Conservation (phyloP, 345 rosid genomes). For the Murraya paniculata region DNA sequence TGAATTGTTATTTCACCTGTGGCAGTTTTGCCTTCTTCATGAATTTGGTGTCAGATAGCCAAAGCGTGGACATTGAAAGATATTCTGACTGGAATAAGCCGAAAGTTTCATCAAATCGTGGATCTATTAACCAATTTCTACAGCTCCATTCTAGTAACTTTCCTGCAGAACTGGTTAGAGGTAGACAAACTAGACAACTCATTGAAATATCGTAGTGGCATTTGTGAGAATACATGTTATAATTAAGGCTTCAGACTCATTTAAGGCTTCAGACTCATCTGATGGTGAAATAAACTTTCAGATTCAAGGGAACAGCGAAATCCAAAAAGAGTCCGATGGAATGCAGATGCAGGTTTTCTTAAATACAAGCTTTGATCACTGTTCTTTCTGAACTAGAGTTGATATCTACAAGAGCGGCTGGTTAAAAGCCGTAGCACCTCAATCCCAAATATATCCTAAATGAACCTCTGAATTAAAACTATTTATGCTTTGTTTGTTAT, state of each 20-base stretch:
- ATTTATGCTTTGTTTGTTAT: background rate
- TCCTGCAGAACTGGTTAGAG: constrained; percentile 52
- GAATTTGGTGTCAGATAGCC: constrained; percentile 27
- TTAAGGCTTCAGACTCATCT: background rate
- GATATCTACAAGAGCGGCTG: no score
- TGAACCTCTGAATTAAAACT: background rate
- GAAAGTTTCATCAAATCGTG: constrained; percentile 28
- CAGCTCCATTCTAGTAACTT: constrained; percentile 37
- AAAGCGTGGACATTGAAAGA: constrained; percentile 47
- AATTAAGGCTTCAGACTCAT: background rate
- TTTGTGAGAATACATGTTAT: background rate
- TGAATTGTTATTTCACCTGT: background rate
- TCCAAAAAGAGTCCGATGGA: constrained; percentile 44
- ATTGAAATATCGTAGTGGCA: background rate
- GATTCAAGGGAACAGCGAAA: constrained; percentile 28
- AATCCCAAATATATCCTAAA: no score
- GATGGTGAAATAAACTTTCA: constrained; percentile 15
- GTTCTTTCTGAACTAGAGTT: background rate
- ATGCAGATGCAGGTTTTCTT: constrained; percentile 39
- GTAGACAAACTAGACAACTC: constrained; percentile 21
- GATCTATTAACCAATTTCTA: constrained; percentile 41
- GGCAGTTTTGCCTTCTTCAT: background rate
- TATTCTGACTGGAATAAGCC: constrained; percentile 44
- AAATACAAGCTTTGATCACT: background rate
- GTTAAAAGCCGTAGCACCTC: no score